Base-by-base conservation (phyloP, 2,329 filamentous ascomycete species). In the Neopestalotiopsis sp. region DNA sequence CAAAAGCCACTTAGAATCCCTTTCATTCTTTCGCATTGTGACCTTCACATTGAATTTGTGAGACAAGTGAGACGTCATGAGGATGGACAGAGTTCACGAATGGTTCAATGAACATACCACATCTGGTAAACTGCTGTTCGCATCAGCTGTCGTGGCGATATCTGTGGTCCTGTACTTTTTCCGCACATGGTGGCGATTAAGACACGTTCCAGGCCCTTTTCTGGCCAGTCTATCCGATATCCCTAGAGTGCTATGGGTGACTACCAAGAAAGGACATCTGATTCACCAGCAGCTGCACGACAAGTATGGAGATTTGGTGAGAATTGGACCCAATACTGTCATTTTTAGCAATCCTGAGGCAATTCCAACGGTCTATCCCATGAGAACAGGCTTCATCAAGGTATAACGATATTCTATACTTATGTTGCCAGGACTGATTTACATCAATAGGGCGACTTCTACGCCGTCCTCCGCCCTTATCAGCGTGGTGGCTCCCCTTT, bases 191-290 rank as follows among this genome's bases (percentile, higher is more conserved):
- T 69, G 65, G 56, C 72, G 70, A 14, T 56, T 76, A 13, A 57
- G 70, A 14, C 73, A 73, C 45, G 70, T 76, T 7, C 74, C 74
- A 1, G 74, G 74, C 2, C 74, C 74, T 5, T 68, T 70, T 42
- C 67, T 2, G 49, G 64, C 64, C 28, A 58, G 30, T 3, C 58
- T 40, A 17, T 38, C 64, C 49, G 40, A 66, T 49, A 6, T 59
- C 3, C 64, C 14, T 20, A 12, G 64, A n/a, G 17, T 58, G 14
- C 61, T 67, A 1, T 74, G 73, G 73, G 74, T 76, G 0, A 71
- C 61, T 28, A 74, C 73, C 24, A 58, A 65, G 28, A n/a, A 61
- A 10, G 68, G 70, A 20, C 72, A 75, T 32, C 17, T 65, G 5
- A 68, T 68, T 7, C 70, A 73, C 14, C 65, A 70, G 24, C 45